Percentiles rank a stretch among this genome's conserved stretches.
Conservation (phyloP, 441 rosid genomes). For the Geranium incanum region DNA sequence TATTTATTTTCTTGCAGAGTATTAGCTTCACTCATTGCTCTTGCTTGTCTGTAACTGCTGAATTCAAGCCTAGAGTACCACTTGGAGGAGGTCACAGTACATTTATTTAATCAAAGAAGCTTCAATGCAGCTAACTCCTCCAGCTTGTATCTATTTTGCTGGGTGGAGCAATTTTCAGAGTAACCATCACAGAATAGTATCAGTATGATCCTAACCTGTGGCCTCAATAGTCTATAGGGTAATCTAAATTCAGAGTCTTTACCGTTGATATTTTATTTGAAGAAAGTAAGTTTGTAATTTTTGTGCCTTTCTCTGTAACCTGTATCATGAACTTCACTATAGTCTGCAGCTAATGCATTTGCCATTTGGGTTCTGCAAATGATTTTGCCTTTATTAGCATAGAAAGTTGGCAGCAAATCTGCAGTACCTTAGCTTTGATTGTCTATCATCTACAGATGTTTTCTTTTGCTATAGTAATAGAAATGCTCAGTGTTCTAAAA, state of each 20-base stretch:
- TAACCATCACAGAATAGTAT: too few relatives aligned
- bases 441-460: not conserved
- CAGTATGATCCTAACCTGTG: not conserved
- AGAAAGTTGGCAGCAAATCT: not conserved
- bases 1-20: slow-evolving; percentile 37
- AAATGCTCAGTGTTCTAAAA: too few relatives aligned
- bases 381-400: not conserved
- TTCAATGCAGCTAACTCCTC: not conserved
- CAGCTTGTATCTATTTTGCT: not conserved
- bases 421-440: not conserved
- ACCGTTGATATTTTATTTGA: too few relatives aligned
- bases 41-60: slow-evolving; percentile 43
- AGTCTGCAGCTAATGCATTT: too few relatives aligned
- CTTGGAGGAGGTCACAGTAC: slow-evolving; percentile 81
- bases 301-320: not conserved
- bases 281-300: too few relatives aligned
- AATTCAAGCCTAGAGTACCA: slow-evolving; percentile 71
- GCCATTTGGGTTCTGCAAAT: too few relatives aligned
- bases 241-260: not conserved
- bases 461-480: not conserved
- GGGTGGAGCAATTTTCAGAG: not conserved
- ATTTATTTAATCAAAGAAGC: slow-evolving; percentile 35
- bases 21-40: slow-evolving; percentile 63
- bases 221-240: not conserved
- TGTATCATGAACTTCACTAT: too few relatives aligned